phyloP scores from a whole-genome alignment of 2,329 filamentous ascomycete genomes.

The Epichloe typhina region DNA sequence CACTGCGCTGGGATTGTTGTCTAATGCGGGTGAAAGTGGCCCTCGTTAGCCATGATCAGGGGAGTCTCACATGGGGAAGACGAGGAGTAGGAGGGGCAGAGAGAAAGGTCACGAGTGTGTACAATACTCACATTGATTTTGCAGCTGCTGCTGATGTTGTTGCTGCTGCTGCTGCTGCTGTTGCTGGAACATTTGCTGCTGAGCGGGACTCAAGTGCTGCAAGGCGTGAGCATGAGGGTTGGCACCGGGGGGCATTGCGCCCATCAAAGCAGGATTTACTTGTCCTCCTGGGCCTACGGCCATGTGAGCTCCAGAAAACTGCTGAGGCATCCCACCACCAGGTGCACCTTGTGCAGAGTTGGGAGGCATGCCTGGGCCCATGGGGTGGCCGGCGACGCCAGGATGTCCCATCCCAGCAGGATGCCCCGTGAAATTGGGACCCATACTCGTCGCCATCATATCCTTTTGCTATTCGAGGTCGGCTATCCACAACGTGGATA shows the following conservation, averaged over 20 bases:
- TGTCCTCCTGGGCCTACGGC: constrained; percentile 58
- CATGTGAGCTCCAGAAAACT: constrained; percentile 50
- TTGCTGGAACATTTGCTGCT: constrained; percentile 45
- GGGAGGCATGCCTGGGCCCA: constrained; percentile 49
- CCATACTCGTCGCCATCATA: constrained; percentile 59
- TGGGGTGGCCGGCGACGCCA: constrained; percentile 52
- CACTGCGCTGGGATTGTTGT: constrained; percentile 24
- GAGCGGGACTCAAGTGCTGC: constrained; percentile 55
- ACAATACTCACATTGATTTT: constrained; percentile 20
- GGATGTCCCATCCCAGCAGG: constrained; percentile 60
- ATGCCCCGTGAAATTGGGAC: constrained; percentile 51
- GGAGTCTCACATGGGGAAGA: neutral
- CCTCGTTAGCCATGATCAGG: neutral
- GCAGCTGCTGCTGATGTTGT: constrained; percentile 27
- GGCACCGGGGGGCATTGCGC: constrained; percentile 55
- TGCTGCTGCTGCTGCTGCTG: constrained; percentile 33
- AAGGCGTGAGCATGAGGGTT: constrained; percentile 56
- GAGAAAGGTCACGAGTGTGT: neutral
- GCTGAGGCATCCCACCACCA: constrained; percentile 51
- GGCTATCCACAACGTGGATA: constrained; percentile 48
- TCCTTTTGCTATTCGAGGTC: constrained; percentile 22
- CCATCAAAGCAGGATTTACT: constrained; percentile 66
- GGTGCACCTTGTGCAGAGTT: constrained; percentile 57
- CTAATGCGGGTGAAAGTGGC: constrained; percentile 11
- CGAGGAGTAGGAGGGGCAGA: neutral